Evolutionary conservation across 352 stramenopile genomes (phyloP).

Genomic region (Globisporangium echinulatum): DNA sequence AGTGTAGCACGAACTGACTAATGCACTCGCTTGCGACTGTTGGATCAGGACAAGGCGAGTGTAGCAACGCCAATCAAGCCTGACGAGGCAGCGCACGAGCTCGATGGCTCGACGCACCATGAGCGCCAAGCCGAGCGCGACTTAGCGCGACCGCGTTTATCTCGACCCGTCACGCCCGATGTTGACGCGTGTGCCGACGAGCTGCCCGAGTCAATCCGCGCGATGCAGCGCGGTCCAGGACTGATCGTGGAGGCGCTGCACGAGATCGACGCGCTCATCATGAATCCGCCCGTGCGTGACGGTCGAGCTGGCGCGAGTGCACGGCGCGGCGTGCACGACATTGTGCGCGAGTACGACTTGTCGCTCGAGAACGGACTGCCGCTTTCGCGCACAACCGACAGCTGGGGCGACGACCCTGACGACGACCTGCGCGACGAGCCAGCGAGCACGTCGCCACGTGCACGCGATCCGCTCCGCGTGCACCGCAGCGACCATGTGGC

Average conservation of each 20-base stretch:
- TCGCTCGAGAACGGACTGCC: constrained; percentile 46
- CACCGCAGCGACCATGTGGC: constrained; percentile 2
- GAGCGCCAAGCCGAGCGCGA: constrained; percentile 5
- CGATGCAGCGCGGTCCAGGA: constrained; percentile 28
- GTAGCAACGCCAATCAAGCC: neutral
- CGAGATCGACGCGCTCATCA: constrained; percentile 47
- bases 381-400: constrained; percentile 52
- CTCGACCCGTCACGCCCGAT: too few species aligned
- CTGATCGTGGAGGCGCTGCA: constrained; percentile 38
- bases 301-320: constrained; percentile 9
- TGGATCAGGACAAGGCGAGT: constrained; percentile 10
- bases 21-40: neutral
- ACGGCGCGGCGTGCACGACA: constrained; percentile 19
- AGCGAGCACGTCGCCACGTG: neutral
- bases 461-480: neutral
- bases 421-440: constrained; percentile 10
- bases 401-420: constrained; percentile 37
- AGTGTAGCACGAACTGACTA: neutral
- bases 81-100: constrained; percentile 5
- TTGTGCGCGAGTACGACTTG: constrained; percentile 40
- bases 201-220: constrained; percentile 24
- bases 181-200: constrained; percentile 5
- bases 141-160: neutral
- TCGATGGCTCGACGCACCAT: constrained; percentile 4
- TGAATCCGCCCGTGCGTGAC: constrained; percentile 10